Conservation (phyloP, 352 stramenopile genomes). For the Pilasporangium apinafurcum region DNA sequence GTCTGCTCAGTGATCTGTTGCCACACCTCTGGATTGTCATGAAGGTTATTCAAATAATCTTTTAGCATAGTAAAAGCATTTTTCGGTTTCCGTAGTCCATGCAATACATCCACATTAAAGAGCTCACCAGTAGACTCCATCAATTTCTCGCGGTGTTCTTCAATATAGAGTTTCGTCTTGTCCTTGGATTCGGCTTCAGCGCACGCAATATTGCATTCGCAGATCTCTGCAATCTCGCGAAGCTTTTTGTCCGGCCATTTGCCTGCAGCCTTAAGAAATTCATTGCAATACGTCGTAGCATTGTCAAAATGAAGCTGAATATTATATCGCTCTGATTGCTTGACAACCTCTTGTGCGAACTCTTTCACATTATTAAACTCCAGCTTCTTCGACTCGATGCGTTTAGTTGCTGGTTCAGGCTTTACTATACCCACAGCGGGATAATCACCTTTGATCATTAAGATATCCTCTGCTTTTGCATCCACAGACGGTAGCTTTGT, state of each 20-base stretch:
- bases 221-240: conserved; percentile 10
- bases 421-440: conserved; percentile 17
- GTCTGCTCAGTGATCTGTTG: not conserved
- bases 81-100: conserved; percentile 6
- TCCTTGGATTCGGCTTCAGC: conserved; percentile 14
- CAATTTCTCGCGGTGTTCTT: conserved; percentile 13
- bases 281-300: not conserved
- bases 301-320: conserved; percentile 9
- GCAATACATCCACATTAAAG: conserved; percentile 26
- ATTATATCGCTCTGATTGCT: conserved; percentile 12
- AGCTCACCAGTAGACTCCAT: conserved; percentile 9
- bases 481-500: not conserved
- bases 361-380: conserved; percentile 10
- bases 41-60: conserved; percentile 8
- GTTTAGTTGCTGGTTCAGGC: conserved; percentile 18
- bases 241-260: conserved; percentile 18
- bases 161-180: conserved; percentile 6
- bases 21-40: conserved; percentile 3
- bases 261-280: conserved; percentile 11
- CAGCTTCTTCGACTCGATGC: not conserved
- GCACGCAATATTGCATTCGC: conserved; percentile 11
- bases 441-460: conserved; percentile 32
- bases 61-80: not conserved
- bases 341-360: conserved; percentile 16
- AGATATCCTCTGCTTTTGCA: conserved; percentile 9